Evolutionary conservation across 2,329 filamentous ascomycete genomes (phyloP), one percentile per base, ranked within the genome.

Genomic region (Aspergillus texensis): DNA sequence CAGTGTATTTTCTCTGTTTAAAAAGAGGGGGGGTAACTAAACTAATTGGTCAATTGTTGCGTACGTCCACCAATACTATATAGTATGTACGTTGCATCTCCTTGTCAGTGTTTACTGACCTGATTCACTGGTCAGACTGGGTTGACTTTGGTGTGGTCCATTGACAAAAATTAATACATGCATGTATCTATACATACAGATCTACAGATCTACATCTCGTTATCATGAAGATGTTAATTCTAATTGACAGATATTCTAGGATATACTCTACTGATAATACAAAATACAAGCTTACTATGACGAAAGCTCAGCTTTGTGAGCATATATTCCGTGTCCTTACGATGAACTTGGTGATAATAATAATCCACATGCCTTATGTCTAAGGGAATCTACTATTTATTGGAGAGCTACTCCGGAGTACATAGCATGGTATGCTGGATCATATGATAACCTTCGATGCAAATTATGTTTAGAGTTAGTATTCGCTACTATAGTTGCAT

Each of bases 1-100:
- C 10, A 45, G 62, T 12, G 16, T 65, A 6, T 57, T 64, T 19
- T 46, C 48, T 26, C 21, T 62, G 11, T 62, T 68, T 11, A 57
- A 32, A 24, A 62, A 58, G 61, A 58, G 26, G 45, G 26, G 52
- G 52, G 24, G 12, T 6, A 54, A 54, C 21, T 32, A 54, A 50
- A 10, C 46, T 52, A 6, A 41, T n/a, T 8, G 8, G 39, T n/a
- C 39, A 19, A 19, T 9, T 9, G n/a, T n/a, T 41, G 39, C 39
- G 16, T n/a, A 19, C 39, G 6, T 36, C 16, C 34, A 36, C 12
- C 1, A 12, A 14, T 12, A 36, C 12, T 14, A 36, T 34, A 12
- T 14, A 36, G 34, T 36, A 36, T 16, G 34, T 36, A 16, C 34
- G 34, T 36, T 14, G 6, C 14, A 16, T 36, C 16, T 16, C 16